A percentile compares a stretch with the other conserved stretches of the same genome.
Evolutionary conservation across 352 stramenopile genomes (phyloP).

Genomic region (Pythium myriotylum): DNA sequence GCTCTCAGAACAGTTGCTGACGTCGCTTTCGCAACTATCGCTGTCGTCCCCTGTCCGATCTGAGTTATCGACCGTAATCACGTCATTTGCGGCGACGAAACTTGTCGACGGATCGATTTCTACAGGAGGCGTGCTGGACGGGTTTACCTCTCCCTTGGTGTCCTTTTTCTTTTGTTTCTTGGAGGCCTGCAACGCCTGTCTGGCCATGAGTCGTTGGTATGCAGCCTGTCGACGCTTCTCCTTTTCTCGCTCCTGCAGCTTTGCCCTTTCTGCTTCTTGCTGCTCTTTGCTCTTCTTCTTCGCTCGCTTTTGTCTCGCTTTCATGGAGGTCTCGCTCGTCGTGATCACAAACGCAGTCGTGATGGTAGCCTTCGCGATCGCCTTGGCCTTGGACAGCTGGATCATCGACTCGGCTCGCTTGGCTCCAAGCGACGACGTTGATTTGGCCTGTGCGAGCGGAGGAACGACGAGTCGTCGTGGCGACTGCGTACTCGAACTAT

Average conservation of each 20-base stretch:
- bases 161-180: slow-evolving; percentile 5
- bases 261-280: slow-evolving; percentile 19
- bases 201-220: slow-evolving; percentile 58
- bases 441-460: slow-evolving; percentile 8
- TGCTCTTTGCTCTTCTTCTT: slow-evolving; percentile 36
- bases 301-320: slow-evolving; percentile 33
- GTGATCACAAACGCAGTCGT: slow-evolving; percentile 50
- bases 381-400: slow-evolving; percentile 23
- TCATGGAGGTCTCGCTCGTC: slow-evolving; percentile 32
- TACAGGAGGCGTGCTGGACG: too few species aligned
- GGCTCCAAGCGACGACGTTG: slow-evolving; percentile 3
- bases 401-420: neutral
- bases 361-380: slow-evolving; percentile 14
- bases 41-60: slow-evolving; percentile 23
- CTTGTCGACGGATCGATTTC: too few species aligned
- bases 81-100: too few species aligned
- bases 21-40: slow-evolving; percentile 60
- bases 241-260: slow-evolving; percentile 46
- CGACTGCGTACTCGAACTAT: neutral
- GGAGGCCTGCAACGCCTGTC: slow-evolving; percentile 51
- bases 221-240: slow-evolving; percentile 53
- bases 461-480: neutral
- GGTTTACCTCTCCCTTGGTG: neutral
- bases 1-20: slow-evolving; percentile 70
- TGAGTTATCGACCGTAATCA: too few species aligned